Evolutionary conservation across 768 basidiomycete species (phyloP), one percentile per base, ranked within the genome.

Genomic region (Kwoniella heveanensis): DNA sequence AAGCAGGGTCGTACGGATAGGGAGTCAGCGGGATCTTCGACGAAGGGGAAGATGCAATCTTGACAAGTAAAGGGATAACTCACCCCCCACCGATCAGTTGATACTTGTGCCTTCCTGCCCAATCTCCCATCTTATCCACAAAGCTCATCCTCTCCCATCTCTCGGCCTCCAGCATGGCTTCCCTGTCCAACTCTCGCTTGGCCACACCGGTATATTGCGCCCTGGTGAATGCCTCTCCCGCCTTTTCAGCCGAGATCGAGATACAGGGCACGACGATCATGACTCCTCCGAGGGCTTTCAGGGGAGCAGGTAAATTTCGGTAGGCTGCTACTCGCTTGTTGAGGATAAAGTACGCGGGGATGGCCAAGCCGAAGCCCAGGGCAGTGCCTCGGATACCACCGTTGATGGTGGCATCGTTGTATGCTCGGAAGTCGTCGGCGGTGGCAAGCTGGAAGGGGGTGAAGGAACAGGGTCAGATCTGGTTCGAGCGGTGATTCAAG

Each of bases 71-170:
- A 19, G 15, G 2, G 15, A 52, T 9, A 6, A 74, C 75, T 69
- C 67, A 79, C 77, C 67, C 62, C n/a, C 64, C 73, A 17, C 64
- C 77, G 25, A 80, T 74, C 39, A 80, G 52, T 17, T 65, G 68
- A 64, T 68, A 80, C 65, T 76, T 78, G 47, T 77, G 66, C 50
- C 71, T 68, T 21, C 52, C 57, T 2, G 71, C 69, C 74, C 74
- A 80, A 66, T 77, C 74, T 52, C 62, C 70, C 12, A 71, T 62
- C 63, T 70, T 77, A 29, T 68, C 62, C 26, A 50, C 27, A 12
- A 63, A 60, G 21, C 63, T 56, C 69, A 79, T 48, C 10, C 26
- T 32, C 39, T 77, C 68, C 75, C 73, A 76, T 54, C 74, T 48
- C 52, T 61, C 44, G 57, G 57, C 50, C 57, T 73, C 73, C 22